Percentiles rank a stretch among this genome's conserved stretches.
phyloP scores from a whole-genome alignment of 306 rosid species.

The Senna siamea region DNA sequence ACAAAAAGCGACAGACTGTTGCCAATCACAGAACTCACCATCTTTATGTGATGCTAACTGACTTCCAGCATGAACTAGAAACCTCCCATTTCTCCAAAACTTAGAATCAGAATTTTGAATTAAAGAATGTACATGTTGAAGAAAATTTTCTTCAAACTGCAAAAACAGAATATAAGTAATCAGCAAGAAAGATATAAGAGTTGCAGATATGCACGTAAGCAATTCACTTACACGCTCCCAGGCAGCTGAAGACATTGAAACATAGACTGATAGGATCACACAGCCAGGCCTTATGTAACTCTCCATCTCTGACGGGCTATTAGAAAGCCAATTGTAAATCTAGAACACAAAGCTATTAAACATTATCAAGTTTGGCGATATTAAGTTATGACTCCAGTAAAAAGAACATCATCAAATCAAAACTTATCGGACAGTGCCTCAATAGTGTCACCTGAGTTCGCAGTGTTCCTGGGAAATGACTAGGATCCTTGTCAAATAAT shows the following conservation, averaged over 20 bases:
- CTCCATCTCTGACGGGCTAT: conserved; percentile 89
- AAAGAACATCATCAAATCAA: conserved; percentile 9
- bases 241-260: conserved; percentile 68
- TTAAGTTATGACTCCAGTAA: conserved; percentile 3
- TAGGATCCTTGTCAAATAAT: conserved; percentile 90
- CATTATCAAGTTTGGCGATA: neutral
- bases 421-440: neutral
- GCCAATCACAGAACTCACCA: conserved; percentile 58
- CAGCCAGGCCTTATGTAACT: conserved; percentile 97
- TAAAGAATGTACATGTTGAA: conserved; percentile 58
- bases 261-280: conserved; percentile 80
- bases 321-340: conserved; percentile 90
- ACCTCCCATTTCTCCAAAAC: conserved; percentile 92
- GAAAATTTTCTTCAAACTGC: conserved; percentile 82
- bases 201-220: conserved; percentile 29
- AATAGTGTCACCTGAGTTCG: conserved; percentile 68
- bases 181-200: conserved; percentile 37
- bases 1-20: conserved; percentile 19
- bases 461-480: conserved; percentile 76
- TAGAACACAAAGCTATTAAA: conserved; percentile 26
- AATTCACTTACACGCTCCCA: conserved; percentile 79
- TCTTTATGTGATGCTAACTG: conserved; percentile 81
- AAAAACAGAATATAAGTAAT: conserved; percentile 37
- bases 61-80: conserved; percentile 71
- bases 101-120: conserved; percentile 63